These are phyloP conservation scores for Triticum urartu DNA, from an alignment of 176 grass and related monocot species.

Conservation along the genomic window DNA sequence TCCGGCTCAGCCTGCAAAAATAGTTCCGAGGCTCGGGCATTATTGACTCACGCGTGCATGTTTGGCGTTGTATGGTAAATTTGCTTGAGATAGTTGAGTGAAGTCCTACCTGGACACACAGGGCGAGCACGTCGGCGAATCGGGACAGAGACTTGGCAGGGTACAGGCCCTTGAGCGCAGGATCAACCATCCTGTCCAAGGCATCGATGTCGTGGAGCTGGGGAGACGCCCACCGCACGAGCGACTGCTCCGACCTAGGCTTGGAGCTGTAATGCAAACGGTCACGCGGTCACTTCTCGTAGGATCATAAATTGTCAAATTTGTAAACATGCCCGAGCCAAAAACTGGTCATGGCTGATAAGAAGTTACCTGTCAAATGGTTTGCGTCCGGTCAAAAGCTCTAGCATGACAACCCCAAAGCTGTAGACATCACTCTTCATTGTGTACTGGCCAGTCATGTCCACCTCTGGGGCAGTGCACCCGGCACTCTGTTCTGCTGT, in stretches of 20 bases:
- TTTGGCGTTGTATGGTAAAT: background rate
- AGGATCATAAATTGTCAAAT: conserved; percentile 9
- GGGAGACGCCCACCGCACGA: conserved; percentile 67
- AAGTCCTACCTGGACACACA: conserved; percentile 70
- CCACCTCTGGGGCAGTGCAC: conserved; percentile 76
- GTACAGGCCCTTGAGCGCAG: conserved; percentile 66
- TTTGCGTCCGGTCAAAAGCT: conserved; percentile 84
- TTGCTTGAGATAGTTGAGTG: background rate
- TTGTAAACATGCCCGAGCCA: background rate
- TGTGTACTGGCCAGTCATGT: conserved; percentile 82
- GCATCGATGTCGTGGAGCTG: conserved; percentile 84
- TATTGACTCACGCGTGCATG: background rate
- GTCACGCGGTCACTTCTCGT: background rate
- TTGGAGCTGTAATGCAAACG: conserved; percentile 45
- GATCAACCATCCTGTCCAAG: conserved; percentile 76
- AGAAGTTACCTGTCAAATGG: conserved; percentile 73
- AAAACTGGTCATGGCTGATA: background rate
- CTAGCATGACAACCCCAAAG: conserved; percentile 96
- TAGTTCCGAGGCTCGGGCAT: background rate
- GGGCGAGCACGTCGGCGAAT: conserved; percentile 65
- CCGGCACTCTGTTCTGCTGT: conserved; percentile 66
- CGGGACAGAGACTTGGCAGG: conserved; percentile 78
- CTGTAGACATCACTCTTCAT: conserved; percentile 95
- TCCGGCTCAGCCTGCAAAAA: conserved; percentile 65
- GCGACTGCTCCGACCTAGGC: conserved; percentile 57